Evolutionary conservation across 495 filamentous ascomycete species (phyloP).

Genomic region (Pyronema omphalodes): DNA sequence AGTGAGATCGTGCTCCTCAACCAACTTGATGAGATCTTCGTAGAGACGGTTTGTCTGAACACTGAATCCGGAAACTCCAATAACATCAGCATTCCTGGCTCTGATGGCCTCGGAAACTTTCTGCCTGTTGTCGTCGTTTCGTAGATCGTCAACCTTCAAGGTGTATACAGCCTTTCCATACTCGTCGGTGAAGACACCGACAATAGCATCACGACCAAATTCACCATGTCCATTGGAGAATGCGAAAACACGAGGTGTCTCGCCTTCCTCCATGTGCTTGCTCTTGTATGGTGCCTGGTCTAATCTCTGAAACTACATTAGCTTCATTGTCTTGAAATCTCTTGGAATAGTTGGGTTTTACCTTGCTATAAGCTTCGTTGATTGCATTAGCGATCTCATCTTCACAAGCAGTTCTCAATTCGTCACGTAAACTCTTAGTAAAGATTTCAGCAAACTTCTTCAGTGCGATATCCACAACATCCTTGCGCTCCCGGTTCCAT

Average conservation of each 20-base stretch:
- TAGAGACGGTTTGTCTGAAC: slow-evolving; percentile 71
- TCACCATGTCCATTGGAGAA: slow-evolving; percentile 68
- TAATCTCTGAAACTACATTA: slow-evolving; percentile 33
- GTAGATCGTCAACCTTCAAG: slow-evolving; percentile 64
- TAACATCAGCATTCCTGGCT: slow-evolving; percentile 68
- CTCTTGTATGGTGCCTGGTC: slow-evolving; percentile 95
- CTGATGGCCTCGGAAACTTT: slow-evolving; percentile 55
- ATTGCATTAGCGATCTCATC: slow-evolving; percentile 65
- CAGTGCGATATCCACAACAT: slow-evolving; percentile 66
- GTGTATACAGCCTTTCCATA: slow-evolving; percentile 75
- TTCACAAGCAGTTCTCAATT: slow-evolving; percentile 75
- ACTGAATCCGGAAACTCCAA: slow-evolving; percentile 78
- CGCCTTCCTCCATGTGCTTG: slow-evolving; percentile 78
- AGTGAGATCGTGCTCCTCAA: slow-evolving; percentile 50
- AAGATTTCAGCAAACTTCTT: slow-evolving; percentile 66
- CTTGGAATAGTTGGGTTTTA: not conserved
- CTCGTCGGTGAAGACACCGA: slow-evolving; percentile 85
- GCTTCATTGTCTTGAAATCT: not conserved
- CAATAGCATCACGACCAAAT: slow-evolving; percentile 55
- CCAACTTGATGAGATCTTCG: slow-evolving; percentile 54
- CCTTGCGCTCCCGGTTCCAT: slow-evolving; percentile 75
- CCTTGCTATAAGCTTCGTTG: slow-evolving; percentile 61
- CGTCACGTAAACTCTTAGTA: slow-evolving; percentile 80
- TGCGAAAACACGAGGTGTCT: slow-evolving; percentile 67
- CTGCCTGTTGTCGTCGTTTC: slow-evolving; percentile 47